Conservation (phyloP, 306 rosid genomes). For the Vigna unguiculata region DNA sequence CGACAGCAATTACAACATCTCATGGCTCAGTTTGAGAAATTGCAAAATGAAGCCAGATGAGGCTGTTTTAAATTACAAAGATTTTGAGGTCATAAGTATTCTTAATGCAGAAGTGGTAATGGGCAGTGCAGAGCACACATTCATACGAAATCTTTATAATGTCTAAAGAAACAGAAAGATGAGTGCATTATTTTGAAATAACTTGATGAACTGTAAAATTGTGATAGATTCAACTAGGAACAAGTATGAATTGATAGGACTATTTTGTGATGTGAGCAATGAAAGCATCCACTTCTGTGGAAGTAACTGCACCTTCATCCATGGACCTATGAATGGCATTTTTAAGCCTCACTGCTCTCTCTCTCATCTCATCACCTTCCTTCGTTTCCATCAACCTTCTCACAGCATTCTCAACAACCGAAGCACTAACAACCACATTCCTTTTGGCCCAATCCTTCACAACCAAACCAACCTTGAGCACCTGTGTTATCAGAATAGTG, state of each 20-base stretch:
- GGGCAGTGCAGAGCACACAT: neutral
- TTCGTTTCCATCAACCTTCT: neutral
- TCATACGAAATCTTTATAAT: neutral
- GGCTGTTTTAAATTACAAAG: too few relatives aligned
- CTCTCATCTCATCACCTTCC: neutral
- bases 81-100: too few relatives aligned
- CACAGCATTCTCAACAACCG: too few relatives aligned
- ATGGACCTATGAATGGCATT: neutral
- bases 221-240: neutral
- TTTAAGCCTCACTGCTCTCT: neutral
- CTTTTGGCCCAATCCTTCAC: neutral
- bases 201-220: neutral
- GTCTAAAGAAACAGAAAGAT: neutral
- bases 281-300: neutral
- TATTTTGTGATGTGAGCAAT: neutral
- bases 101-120: too few relatives aligned
- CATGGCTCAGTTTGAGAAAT: too few relatives aligned
- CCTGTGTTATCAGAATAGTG: neutral
- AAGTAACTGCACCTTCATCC: neutral
- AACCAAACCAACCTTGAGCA: conserved; percentile 9
- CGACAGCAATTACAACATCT: too few relatives aligned
- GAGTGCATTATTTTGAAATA: neutral
- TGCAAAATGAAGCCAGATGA: too few relatives aligned
- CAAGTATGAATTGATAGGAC: neutral
- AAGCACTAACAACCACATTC: too few relatives aligned